Base-by-base conservation (phyloP, 495 filamentous ascomycete genomes). In the Venustampulla echinocandica region DNA sequence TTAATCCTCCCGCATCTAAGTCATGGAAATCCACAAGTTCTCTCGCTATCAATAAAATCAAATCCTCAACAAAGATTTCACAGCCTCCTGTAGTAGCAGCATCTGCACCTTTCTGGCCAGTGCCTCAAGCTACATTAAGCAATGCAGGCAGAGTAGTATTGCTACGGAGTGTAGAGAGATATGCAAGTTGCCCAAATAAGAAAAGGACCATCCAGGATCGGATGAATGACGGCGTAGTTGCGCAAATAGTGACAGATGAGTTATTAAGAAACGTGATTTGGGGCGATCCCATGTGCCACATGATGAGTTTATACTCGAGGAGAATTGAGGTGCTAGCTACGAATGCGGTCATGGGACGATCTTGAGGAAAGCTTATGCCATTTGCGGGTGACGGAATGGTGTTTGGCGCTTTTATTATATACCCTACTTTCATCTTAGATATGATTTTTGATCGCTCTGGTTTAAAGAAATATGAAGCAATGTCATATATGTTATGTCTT, bases 261-360 rank as follows among this genome's bases (percentile, higher is more conserved):
- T 61, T 80, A 50, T 62, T 92, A 18, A 64, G 80, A 21, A 69
- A 66, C 1, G 73, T 84, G 9, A 67, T 92, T 0, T 92, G 85
- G 71, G 86, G 86, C 0, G 86, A 92, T 60, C 84, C 83, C 0
- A 63, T 87, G 11, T 81, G 77, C 64, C 86, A 92, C 61, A 73
- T 76, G 58, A 90, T 92, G 85, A 74, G 67, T 59, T 49, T 89
- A 32, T 92, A 92, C 64, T 68, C 73, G 19, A 69, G 69, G 15
- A 63, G 86, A 43, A 76, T 92, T 27, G 80, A 88, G 53, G 61
- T 68, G 10, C 59, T 90, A 47, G 81, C 81, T 19, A 78, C 76
- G 3, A 76, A 70, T 34, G 83, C 82, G 6, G 80, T 84, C 6
- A 80, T 77, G 44, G 80, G 57, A 19, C n/a, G 36, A 22, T 34